These are phyloP conservation scores for Fonsecaea erecta DNA, from an alignment of 2,329 filamentous ascomycete genomes.

Conservation along the genomic window DNA sequence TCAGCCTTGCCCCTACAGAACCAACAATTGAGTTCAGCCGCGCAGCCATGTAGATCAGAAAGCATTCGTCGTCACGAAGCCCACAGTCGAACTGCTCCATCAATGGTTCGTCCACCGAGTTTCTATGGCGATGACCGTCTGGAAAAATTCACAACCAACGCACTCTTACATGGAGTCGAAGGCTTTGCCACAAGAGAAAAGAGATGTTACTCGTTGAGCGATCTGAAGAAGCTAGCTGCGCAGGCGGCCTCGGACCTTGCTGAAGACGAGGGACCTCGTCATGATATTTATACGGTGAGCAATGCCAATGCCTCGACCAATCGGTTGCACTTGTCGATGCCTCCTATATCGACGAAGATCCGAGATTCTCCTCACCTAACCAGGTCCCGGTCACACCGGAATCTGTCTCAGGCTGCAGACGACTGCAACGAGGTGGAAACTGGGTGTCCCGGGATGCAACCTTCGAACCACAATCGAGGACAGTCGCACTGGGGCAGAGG, in stretches of 20 bases:
- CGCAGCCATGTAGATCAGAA: neutral
- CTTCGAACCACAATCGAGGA: neutral
- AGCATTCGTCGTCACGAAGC: neutral
- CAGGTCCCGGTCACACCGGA: neutral
- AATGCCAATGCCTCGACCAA: neutral
- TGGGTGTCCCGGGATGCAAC: neutral
- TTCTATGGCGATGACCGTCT: slow-evolving; percentile 11
- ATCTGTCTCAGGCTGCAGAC: neutral
- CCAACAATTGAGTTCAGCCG: neutral
- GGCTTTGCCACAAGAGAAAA: slow-evolving; percentile 6
- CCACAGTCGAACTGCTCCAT: neutral
- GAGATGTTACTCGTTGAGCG: slow-evolving; percentile 29
- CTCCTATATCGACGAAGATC: neutral
- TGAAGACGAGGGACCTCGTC: neutral
- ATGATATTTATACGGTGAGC: neutral
- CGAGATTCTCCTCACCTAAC: neutral
- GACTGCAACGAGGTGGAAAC: neutral
- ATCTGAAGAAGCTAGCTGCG: slow-evolving; percentile 27
- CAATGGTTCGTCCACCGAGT: slow-evolving; percentile 3
- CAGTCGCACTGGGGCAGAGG: neutral
- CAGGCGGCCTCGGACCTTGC: neutral
- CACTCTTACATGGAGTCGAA: slow-evolving; percentile 22
- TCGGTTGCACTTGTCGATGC: neutral
- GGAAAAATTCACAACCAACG: slow-evolving; percentile 16
- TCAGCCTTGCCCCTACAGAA: slow-evolving; percentile 14